Conservation (phyloP, 257 asterid genomes). For the Vinca minor region DNA sequence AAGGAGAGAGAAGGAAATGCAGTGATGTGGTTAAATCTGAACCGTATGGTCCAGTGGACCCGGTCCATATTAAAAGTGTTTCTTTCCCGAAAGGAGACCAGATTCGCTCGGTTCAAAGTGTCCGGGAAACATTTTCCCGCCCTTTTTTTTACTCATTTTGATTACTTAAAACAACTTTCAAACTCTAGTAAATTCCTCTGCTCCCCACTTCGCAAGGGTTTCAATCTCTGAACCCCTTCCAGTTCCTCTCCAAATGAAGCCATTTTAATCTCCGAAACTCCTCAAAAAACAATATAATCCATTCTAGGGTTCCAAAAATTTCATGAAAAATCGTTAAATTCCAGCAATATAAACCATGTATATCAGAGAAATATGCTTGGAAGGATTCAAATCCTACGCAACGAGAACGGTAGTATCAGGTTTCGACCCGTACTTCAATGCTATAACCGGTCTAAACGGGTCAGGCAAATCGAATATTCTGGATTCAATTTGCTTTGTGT, state of each 20-base stretch:
- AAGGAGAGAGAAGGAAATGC: too few relatives aligned
- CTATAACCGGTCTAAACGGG: slow-evolving; percentile 93
- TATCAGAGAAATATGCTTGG: slow-evolving; percentile 81
- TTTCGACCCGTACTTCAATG: slow-evolving; percentile 89
- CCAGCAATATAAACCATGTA: slow-evolving; percentile 31
- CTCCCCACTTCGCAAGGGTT: slow-evolving; percentile 1
- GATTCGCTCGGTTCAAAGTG: background rate
- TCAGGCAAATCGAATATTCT: slow-evolving; percentile 96
- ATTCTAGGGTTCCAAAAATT: background rate
- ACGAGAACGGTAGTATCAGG: slow-evolving; percentile 89
- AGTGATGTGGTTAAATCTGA: too few relatives aligned
- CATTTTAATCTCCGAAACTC: slow-evolving; percentile 7
- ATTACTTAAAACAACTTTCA: too few relatives aligned
- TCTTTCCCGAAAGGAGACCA: too few relatives aligned
- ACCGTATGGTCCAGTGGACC: too few relatives aligned
- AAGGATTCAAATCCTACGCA: slow-evolving; percentile 95
- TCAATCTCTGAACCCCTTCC: slow-evolving; percentile 3
- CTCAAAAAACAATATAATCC: too few relatives aligned
- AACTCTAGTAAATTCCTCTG: background rate
- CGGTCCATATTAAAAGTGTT: too few relatives aligned
- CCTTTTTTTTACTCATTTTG: background rate
- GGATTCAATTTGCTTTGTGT: slow-evolving; percentile 92
- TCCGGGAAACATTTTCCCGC: slow-evolving; percentile 11
- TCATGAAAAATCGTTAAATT: background rate
- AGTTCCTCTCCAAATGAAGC: too few relatives aligned